phyloP scores from a whole-genome alignment of 202 grass and related monocot genomes.

The Elaeis oleifera region DNA sequence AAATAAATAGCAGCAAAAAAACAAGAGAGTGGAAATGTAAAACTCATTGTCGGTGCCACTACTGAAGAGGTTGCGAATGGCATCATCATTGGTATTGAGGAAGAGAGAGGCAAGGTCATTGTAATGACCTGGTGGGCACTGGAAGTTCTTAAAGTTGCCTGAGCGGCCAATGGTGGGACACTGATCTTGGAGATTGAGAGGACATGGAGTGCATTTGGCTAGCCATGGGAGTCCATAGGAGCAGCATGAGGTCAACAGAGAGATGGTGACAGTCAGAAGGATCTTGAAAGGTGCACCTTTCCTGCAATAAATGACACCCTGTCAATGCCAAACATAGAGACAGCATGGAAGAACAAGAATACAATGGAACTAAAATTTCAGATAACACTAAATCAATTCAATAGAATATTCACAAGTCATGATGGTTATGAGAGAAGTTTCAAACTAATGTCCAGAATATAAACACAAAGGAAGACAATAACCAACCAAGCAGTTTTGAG shows the following conservation, averaged over 20 bases:
- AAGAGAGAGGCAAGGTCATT: slow-evolving; percentile 51
- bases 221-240: slow-evolving; percentile 39
- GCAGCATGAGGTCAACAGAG: slow-evolving; percentile 49
- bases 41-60: slow-evolving; percentile 32
- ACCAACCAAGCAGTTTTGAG: too few species aligned
- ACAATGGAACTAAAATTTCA: too few species aligned
- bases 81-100: slow-evolving; percentile 55
- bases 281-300: slow-evolving; percentile 47
- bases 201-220: slow-evolving; percentile 29
- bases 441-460: too few species aligned
- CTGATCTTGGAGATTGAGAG: slow-evolving; percentile 6
- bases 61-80: slow-evolving; percentile 60
- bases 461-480: too few species aligned
- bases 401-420: too few species aligned
- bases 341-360: too few species aligned
- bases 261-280: slow-evolving; percentile 32
- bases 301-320: slow-evolving; percentile 15
- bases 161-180: slow-evolving; percentile 46
- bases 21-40: slow-evolving; percentile 18
- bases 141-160: slow-evolving; percentile 56
- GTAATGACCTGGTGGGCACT: slow-evolving; percentile 40
- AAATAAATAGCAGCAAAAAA: slow-evolving; percentile 39
- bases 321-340: too few species aligned
- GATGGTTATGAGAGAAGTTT: too few species aligned
- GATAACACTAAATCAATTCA: too few species aligned